phyloP scores from a whole-genome alignment of 2,329 filamentous ascomycete species.

The Neocatenulostroma microsporum region DNA sequence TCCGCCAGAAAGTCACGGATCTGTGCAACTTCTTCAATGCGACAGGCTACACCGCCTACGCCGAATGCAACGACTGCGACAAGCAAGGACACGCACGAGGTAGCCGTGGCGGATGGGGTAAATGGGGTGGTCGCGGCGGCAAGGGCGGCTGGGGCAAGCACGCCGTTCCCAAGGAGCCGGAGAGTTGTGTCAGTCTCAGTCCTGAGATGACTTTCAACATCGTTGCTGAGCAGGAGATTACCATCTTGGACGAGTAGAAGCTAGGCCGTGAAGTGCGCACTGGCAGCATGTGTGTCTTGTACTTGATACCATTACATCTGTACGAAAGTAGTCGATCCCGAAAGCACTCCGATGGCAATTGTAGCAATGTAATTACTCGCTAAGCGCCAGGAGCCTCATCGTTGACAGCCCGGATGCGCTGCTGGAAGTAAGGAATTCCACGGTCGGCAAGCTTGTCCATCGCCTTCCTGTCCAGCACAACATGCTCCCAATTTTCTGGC shows the following conservation, averaged over 20 bases:
- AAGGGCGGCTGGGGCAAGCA: no score
- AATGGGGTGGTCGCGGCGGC: no score
- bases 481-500: conserved; percentile 37
- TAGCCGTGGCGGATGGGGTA: no score
- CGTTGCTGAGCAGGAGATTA: conserved; percentile 1
- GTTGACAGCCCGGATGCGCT: conserved; percentile 9
- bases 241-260: neutral
- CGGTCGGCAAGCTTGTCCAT: conserved; percentile 25
- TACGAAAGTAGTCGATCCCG: no score
- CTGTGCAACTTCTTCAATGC: conserved; percentile 8
- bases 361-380: no score
- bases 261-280: no score
- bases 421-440: conserved; percentile 23
- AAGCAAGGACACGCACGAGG: no score
- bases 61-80: neutral
- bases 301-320: no score
- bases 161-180: no score
- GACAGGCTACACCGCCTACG: conserved; percentile 3
- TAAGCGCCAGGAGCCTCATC: no score
- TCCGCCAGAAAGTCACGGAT: conserved; percentile 1
- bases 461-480: conserved; percentile 37
- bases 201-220: neutral
- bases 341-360: no score
- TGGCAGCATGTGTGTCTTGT: no score
- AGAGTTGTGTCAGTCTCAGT: neutral